Percentiles rank a stretch among this genome's conserved stretches.
Conservation (phyloP, 2,329 filamentous ascomycete species). For the Aureobasidium musti region DNA sequence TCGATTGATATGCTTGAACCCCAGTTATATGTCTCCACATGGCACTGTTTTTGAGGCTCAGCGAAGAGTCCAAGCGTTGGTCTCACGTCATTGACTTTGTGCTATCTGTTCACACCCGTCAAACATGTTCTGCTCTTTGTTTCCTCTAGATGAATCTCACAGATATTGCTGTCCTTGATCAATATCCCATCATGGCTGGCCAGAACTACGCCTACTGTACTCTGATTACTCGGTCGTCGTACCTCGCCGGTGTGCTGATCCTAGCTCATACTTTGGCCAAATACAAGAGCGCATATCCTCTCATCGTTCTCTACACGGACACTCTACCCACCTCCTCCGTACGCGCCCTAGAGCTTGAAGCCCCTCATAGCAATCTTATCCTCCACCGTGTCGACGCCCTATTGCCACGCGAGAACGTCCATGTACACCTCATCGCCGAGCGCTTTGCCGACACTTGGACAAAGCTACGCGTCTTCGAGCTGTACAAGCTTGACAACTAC, state of each 20-base stretch:
- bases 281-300: slow-evolving; percentile 50
- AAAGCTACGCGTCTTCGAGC: slow-evolving; percentile 57
- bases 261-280: slow-evolving; percentile 54
- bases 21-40: slow-evolving; percentile 2
- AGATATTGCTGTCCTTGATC: neutral
- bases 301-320: slow-evolving; percentile 55
- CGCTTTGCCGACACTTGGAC: slow-evolving; percentile 59
- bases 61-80: neutral
- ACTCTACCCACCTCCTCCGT: slow-evolving; percentile 47
- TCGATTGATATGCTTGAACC: neutral
- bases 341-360: slow-evolving; percentile 48
- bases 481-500: slow-evolving; percentile 41
- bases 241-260: slow-evolving; percentile 55
- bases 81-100: slow-evolving; percentile 6
- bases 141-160: slow-evolving; percentile 5
- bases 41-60: slow-evolving; percentile 3
- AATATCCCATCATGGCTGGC: slow-evolving; percentile 17
- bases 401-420: slow-evolving; percentile 42
- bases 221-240: slow-evolving; percentile 54
- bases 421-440: slow-evolving; percentile 51
- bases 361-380: slow-evolving; percentile 46
- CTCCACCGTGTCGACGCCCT: slow-evolving; percentile 47
- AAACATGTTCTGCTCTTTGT: neutral
- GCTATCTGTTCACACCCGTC: slow-evolving; percentile 8
- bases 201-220: slow-evolving; percentile 50